These are phyloP conservation scores for Phanerochaete carnosa DNA, from an alignment of 768 basidiomycete species.

Conservation along the genomic window DNA sequence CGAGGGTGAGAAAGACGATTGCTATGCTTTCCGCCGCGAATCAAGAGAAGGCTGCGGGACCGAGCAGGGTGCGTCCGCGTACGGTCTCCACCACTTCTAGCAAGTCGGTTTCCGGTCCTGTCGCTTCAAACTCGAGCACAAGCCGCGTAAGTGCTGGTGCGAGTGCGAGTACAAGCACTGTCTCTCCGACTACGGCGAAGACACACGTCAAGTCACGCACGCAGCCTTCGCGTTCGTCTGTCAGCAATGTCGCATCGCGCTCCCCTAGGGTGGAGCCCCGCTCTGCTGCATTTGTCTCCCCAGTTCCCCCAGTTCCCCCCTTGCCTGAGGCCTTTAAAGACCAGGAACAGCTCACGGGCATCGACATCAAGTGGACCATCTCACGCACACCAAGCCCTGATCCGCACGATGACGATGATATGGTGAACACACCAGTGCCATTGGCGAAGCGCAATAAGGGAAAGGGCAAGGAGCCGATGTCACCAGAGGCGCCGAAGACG, in stretches of 20 bases:
- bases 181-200: neutral
- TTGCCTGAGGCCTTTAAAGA: slow-evolving; percentile 5
- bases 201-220: neutral
- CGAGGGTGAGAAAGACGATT: neutral
- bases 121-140: neutral
- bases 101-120: neutral
- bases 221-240: neutral
- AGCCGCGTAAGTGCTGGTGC: neutral
- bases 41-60: neutral
- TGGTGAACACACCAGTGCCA: slow-evolving; percentile 31
- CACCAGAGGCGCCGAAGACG: slow-evolving; percentile 11
- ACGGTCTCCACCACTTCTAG: slow-evolving; percentile 12
- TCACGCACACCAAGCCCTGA: slow-evolving; percentile 24
- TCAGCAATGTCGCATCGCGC: neutral
- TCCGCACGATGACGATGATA: slow-evolving; percentile 12
- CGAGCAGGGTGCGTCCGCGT: slow-evolving; percentile 4
- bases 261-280: neutral
- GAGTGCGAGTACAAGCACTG: neutral
- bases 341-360: slow-evolving; percentile 4
- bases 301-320: neutral
- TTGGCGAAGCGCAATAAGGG: slow-evolving; percentile 3
- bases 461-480: slow-evolving; percentile 20
- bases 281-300: neutral
- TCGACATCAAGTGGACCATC: neutral
- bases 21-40: neutral